Base-by-base conservation (phyloP, 139 green algal species). In the Parachlorella kessleri region DNA sequence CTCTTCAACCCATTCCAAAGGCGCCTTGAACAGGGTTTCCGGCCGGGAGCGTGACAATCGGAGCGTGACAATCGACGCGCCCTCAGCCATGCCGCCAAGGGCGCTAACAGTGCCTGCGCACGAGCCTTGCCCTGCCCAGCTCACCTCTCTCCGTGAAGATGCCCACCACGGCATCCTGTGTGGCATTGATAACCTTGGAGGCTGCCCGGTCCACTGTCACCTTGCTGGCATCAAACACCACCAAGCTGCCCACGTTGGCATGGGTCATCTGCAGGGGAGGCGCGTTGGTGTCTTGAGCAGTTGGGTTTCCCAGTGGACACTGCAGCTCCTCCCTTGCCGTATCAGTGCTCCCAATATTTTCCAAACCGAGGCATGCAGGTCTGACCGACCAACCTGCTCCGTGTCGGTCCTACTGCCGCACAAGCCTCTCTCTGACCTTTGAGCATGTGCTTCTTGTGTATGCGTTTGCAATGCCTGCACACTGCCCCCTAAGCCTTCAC, bases 121-220 rank as follows among this genome's bases (percentile, higher is more conserved):
- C n/a, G n/a, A n/a, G n/a, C n/a, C n/a, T n/a, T n/a, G n/a, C n/a
- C n/a, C n/a, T n/a, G n/a, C n/a, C n/a, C 48, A 59, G 26, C 81
- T 9, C 76, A 86, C 83, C 86, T 79, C 88, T 80, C 80, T 92
- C 88, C 9, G 88, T 92, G n/a, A 92, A 70, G 70, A 92, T 89
- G 23, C 88, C 88, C 28, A 88, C 86, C 40, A 92, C 88, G 6
- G 88, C 83, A 39, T 92, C 88, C 24, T 72, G 53, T 41, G 38
- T 67, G 6, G 73, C 54, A 6, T 84, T 76, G 28, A 48, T 64
- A 41, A 8, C n/a, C 23, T 76, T 70, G 66, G 64, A 32, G n/a
- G 30, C 36, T 4, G 75, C 66, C 10, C 38, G 72, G n/a, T 70
- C 70, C 28, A 80, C 41, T 8, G 38, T 37, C 8, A 91, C 69